phyloP scores from a whole-genome alignment of 225 moss, liverwort and hornwort species.

The Physcomitrellopsis africana region DNA sequence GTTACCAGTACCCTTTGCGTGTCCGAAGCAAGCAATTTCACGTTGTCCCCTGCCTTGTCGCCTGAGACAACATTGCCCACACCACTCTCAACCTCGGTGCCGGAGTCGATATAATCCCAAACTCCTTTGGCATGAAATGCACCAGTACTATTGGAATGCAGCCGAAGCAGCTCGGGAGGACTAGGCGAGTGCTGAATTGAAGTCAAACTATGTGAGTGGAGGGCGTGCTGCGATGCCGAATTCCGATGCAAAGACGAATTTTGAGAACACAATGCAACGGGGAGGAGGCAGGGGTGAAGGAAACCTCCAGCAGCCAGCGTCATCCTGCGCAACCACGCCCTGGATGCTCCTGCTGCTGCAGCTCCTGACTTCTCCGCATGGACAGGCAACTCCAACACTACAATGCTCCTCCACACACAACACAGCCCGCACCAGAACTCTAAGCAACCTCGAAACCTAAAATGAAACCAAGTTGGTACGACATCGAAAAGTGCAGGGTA shows the following conservation, averaged over 20 bases:
- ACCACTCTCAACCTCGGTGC: constrained; percentile 11
- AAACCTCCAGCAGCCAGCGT: constrained; percentile 42
- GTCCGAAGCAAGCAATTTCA: constrained; percentile 4
- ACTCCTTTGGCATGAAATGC: constrained; percentile 18
- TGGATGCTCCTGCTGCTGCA: neutral
- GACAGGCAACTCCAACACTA: neutral
- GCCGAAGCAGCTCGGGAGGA: constrained; percentile 16
- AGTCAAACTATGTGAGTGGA: constrained; percentile 1
- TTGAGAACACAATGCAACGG: constrained; percentile 19
- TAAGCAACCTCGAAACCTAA: no score
- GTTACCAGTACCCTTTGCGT: constrained; percentile 18
- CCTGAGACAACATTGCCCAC: neutral
- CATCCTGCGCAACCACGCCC: constrained; percentile 44
- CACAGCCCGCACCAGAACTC: neutral
- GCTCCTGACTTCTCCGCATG: neutral
- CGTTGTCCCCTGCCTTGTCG: neutral
- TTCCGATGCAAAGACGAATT: constrained; percentile 16
- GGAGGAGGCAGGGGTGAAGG: constrained; percentile 12
- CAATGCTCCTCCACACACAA: neutral
- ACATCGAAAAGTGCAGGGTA: no score
- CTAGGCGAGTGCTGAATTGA: neutral
- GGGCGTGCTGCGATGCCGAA: constrained; percentile 2
- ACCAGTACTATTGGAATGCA: neutral
- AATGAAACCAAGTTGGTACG: no score
- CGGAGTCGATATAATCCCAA: constrained; percentile 11